phyloP scores from a whole-genome alignment of 495 filamentous ascomycete genomes.

The Aspergillus diversus region DNA sequence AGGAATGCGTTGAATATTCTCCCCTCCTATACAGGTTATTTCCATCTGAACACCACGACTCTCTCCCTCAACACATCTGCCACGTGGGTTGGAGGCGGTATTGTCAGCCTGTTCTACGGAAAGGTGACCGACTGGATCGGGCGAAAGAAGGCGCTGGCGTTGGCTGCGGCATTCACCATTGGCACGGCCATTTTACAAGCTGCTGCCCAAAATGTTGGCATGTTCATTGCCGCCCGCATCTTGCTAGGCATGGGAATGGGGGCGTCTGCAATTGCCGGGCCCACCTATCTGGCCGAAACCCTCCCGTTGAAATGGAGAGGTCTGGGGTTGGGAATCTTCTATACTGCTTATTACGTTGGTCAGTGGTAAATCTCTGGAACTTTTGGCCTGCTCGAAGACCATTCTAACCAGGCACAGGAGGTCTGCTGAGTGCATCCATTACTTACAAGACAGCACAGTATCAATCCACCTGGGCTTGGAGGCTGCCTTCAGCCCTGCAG shows the following conservation, averaged over 20 bases:
- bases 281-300: slow-evolving; percentile 5
- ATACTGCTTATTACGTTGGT: not conserved
- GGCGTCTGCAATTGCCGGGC: not conserved
- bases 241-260: not conserved
- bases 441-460: not conserved
- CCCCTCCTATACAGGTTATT: not conserved
- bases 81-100: not conserved
- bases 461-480: not conserved
- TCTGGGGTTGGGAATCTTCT: not conserved
- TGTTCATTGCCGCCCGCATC: not conserved
- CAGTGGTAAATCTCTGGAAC: not conserved
- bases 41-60: not conserved
- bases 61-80: not conserved
- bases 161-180: not conserved
- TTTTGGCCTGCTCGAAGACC: not conserved
- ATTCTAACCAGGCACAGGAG: not conserved
- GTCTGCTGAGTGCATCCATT: not conserved
- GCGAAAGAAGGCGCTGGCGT: not conserved
- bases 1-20: too few relatives aligned
- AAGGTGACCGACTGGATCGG: not conserved
- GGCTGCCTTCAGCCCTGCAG: not conserved
- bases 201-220: not conserved
- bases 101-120: not conserved
- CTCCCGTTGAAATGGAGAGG: not conserved
- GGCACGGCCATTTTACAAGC: not conserved